A percentile compares a stretch with the other conserved stretches of the same genome.
Evolutionary conservation across 2,329 filamentous ascomycete species (phyloP).

Genomic region (Elsinoe arachidis): DNA sequence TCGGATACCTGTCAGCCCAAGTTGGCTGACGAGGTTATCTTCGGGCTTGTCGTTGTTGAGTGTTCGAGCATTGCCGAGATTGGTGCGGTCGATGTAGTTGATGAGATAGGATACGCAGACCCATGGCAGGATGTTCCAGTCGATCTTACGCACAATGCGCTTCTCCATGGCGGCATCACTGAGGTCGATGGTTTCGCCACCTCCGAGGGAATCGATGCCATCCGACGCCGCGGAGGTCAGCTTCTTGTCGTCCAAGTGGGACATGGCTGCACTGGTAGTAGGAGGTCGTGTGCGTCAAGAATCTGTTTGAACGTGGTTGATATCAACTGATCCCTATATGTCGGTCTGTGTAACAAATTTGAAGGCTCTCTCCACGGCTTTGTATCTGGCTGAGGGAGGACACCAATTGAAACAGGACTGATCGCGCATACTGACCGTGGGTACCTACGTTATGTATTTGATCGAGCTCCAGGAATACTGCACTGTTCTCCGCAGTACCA

Average conservation of each 20-base stretch:
- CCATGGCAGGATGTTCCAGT: slow-evolving; percentile 12
- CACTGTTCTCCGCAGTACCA: background rate
- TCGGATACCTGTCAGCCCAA: slow-evolving; percentile 8
- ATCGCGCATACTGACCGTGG: too few species aligned
- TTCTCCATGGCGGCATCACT: slow-evolving; percentile 9
- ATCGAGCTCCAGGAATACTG: background rate
- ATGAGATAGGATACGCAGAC: slow-evolving; percentile 11
- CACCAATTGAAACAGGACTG: too few species aligned
- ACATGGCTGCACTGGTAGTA: background rate
- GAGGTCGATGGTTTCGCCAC: slow-evolving; percentile 4
- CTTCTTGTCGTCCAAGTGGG: background rate
- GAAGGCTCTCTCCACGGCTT: background rate
- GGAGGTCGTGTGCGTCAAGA: background rate
- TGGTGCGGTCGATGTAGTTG: slow-evolving; percentile 12
- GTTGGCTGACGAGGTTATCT: slow-evolving; percentile 12
- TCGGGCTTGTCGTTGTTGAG: slow-evolving; percentile 13
- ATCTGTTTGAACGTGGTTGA: background rate
- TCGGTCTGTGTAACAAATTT: too few species aligned
- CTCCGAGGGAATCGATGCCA: slow-evolving; percentile 1
- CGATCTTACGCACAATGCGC: slow-evolving; percentile 12
- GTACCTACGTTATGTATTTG: background rate
- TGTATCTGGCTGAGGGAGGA: too few species aligned
- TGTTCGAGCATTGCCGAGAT: slow-evolving; percentile 14
- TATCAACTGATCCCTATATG: too few species aligned
- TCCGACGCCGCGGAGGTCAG: slow-evolving; percentile 1